Conservation (phyloP, 225 moss, liverwort and hornwort species). For the Antitrichia curtipendula region DNA sequence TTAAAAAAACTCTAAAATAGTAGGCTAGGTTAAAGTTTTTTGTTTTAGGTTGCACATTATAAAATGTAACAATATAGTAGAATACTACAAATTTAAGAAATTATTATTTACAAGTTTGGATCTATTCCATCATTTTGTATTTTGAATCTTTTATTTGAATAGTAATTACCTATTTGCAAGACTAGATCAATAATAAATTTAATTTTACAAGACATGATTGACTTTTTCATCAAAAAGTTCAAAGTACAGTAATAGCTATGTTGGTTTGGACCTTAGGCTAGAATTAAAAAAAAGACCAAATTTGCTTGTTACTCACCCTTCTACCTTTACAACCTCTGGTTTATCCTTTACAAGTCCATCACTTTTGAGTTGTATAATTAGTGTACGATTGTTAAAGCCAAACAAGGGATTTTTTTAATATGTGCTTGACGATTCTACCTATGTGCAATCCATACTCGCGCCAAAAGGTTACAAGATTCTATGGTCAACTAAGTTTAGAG, state of each 20-base stretch:
- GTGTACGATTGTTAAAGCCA: background rate
- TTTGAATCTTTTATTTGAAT: background rate
- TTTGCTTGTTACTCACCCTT: background rate
- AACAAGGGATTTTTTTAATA: background rate
- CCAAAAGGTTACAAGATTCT: background rate
- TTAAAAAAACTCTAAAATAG: background rate
- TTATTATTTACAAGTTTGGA: background rate
- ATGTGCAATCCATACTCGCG: rapidly evolving
- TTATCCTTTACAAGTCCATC: background rate
- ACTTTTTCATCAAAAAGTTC: background rate
- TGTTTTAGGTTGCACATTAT: no score
- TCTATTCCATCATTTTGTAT: background rate
- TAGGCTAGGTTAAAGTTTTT: no score
- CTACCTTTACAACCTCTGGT: rapidly evolving
- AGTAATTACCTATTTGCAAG: background rate
- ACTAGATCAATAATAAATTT: no score
- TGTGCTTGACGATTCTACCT: background rate
- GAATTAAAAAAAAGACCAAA: background rate
- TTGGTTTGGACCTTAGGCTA: background rate
- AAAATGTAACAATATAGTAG: no score
- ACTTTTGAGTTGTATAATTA: background rate
- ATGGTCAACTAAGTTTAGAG: background rate
- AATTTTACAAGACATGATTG: background rate
- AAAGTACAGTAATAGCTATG: background rate
- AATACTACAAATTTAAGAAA: no score